phyloP scores from a whole-genome alignment of 2,329 filamentous ascomycete species.

The Talaromyces sp. region DNA sequence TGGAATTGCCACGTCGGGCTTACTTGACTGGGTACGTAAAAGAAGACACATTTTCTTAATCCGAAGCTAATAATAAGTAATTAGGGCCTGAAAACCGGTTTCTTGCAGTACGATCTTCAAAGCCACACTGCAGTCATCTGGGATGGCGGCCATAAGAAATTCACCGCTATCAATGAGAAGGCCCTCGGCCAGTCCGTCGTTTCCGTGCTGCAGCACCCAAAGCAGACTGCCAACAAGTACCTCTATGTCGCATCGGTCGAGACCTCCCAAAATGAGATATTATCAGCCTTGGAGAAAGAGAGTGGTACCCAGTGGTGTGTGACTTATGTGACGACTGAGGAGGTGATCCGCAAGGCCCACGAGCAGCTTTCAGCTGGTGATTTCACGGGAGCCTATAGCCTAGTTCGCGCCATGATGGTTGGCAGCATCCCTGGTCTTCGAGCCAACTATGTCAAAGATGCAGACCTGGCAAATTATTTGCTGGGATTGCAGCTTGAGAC shows the following conservation, averaged over 20 bases:
- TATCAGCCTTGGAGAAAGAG: slow-evolving; percentile 56
- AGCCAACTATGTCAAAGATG: slow-evolving; percentile 28
- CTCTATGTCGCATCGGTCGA: slow-evolving; percentile 61
- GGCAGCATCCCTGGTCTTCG: slow-evolving; percentile 20
- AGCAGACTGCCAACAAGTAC: slow-evolving; percentile 61
- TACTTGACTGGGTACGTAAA: slow-evolving; percentile 65
- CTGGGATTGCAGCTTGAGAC: slow-evolving; percentile 26
- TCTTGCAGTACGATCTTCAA: slow-evolving; percentile 56
- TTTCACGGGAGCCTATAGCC: slow-evolving; percentile 27
- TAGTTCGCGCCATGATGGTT: slow-evolving; percentile 27
- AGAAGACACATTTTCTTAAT: not conserved
- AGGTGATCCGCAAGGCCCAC: slow-evolving; percentile 19
- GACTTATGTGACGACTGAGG: slow-evolving; percentile 36
- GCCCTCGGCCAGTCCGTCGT: slow-evolving; percentile 58
- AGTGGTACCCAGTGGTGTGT: slow-evolving; percentile 57
- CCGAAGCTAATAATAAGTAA: not conserved
- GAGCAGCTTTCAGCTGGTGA: slow-evolving; percentile 26
- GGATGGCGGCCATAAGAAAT: slow-evolving; percentile 59
- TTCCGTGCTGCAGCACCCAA: slow-evolving; percentile 52
- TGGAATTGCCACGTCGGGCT: slow-evolving; percentile 58
- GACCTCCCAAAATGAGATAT: slow-evolving; percentile 60
- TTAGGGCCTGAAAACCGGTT: slow-evolving; percentile 50
- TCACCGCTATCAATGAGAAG: slow-evolving; percentile 55
- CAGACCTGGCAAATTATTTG: slow-evolving; percentile 23
- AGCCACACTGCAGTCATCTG: slow-evolving; percentile 57